phyloP scores from a whole-genome alignment of 2,329 filamentous ascomycete genomes.

The Colletotrichum coccodes region DNA sequence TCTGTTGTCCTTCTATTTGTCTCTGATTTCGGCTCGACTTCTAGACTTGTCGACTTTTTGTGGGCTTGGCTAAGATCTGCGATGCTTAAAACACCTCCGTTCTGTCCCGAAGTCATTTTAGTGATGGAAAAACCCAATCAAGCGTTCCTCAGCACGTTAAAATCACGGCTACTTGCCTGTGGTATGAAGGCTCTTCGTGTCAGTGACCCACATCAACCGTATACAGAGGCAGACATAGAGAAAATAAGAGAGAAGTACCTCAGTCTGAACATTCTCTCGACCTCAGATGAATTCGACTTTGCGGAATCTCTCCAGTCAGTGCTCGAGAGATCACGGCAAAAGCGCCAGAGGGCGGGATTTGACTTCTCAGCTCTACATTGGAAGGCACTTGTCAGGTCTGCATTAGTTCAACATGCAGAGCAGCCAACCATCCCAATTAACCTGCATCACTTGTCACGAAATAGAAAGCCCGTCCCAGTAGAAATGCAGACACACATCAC shows the following conservation, averaged over 20 bases:
- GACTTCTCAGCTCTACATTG: neutral
- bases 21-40: neutral
- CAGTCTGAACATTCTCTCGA: neutral
- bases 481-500: neutral
- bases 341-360: neutral
- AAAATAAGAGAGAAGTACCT: neutral
- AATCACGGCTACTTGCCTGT: neutral
- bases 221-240: neutral
- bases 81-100: conserved; percentile 1
- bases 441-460: neutral
- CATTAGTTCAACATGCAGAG: neutral
- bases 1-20: neutral
- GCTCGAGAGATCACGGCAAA: neutral
- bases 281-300: neutral
- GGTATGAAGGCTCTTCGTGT: neutral
- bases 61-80: neutral
- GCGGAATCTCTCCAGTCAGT: neutral
- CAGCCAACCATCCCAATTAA: neutral
- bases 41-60: neutral
- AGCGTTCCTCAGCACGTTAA: neutral
- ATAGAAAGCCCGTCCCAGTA: neutral
- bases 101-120: neutral
- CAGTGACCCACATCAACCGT: neutral
- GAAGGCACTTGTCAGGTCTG: neutral
- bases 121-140: neutral